Conservation (phyloP, 352 stramenopile species). For the Pythium dissimile region DNA sequence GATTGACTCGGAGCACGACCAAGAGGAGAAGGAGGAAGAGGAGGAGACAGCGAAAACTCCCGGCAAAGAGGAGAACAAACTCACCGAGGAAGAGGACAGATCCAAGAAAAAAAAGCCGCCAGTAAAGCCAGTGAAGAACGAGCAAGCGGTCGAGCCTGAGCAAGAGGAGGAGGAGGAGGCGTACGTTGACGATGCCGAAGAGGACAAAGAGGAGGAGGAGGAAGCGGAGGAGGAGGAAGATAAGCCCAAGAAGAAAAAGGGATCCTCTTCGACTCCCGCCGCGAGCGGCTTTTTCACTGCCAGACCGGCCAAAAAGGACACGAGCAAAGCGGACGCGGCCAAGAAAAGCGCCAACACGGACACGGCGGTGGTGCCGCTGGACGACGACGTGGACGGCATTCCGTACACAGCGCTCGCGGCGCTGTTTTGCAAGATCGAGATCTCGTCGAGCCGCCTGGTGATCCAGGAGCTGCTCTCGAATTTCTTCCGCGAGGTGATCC, state of each 20-base stretch:
- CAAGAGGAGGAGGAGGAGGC: constrained; percentile 16
- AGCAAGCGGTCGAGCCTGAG: constrained; percentile 8
- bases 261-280: background rate
- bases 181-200: constrained; percentile 2
- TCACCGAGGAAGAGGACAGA: constrained; percentile 14
- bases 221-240: constrained; percentile 17
- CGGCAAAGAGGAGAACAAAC: background rate
- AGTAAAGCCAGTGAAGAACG: constrained; percentile 14
- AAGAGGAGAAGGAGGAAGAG: constrained; percentile 3
- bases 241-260: constrained; percentile 13
- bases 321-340: constrained; percentile 12
- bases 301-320: constrained; percentile 15
- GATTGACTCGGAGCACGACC: constrained; percentile 13
- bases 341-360: constrained; percentile 21
- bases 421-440: constrained; percentile 80
- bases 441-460: constrained; percentile 58
- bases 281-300: background rate
- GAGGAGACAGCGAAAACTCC: background rate
- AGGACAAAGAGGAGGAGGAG: constrained; percentile 8
- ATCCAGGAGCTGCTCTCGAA: constrained; percentile 86
- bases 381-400: constrained; percentile 14
- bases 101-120: constrained; percentile 13
- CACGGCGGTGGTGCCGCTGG: constrained; percentile 9
- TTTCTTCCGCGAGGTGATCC: constrained; percentile 84
- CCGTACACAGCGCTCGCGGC: constrained; percentile 60